A percentile compares a stretch with the other conserved stretches of the same genome.
phyloP scores from a whole-genome alignment of 495 filamentous ascomycete genomes.

The Lepidopterella palustris region DNA sequence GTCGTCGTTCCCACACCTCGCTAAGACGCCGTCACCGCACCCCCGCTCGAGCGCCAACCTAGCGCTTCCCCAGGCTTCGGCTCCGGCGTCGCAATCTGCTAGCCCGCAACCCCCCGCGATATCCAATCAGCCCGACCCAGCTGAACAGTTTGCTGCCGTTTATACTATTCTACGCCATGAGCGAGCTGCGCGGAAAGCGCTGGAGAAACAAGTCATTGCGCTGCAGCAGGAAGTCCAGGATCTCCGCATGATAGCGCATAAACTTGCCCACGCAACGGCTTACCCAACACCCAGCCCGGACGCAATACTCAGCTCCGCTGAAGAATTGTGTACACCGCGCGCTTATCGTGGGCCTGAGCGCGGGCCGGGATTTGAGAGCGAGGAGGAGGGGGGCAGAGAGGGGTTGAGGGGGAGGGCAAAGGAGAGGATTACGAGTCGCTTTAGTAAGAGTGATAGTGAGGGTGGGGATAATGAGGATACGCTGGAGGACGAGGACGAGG shows the following conservation, averaged over 20 bases:
- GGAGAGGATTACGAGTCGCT: constrained; percentile 12
- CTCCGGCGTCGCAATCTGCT: no score
- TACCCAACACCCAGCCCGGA: constrained; percentile 26
- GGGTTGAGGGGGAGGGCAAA: background rate
- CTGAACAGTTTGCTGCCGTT: constrained; percentile 10
- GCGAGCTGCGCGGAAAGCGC: constrained; percentile 21
- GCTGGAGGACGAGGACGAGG: background rate
- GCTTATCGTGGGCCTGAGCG: background rate
- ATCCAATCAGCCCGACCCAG: constrained; percentile 1
- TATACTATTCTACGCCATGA: constrained; percentile 15
- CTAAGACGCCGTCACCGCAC: background rate
- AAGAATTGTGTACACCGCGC: constrained; percentile 15
- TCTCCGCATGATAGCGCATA: constrained; percentile 17
- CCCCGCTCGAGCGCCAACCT: background rate
- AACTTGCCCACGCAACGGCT: constrained; percentile 2
- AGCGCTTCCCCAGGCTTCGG: no score
- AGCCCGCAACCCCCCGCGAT: background rate
- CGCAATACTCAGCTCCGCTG: constrained; percentile 6
- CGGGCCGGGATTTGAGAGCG: background rate
- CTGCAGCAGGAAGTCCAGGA: constrained; percentile 19
- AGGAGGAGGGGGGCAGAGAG: background rate
- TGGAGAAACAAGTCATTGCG: constrained; percentile 14
- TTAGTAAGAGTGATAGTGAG: constrained; percentile 12
- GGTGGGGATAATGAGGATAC: background rate
- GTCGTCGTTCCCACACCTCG: background rate